phyloP scores from a whole-genome alignment of 306 rosid genomes.

The Argentina anserina region DNA sequence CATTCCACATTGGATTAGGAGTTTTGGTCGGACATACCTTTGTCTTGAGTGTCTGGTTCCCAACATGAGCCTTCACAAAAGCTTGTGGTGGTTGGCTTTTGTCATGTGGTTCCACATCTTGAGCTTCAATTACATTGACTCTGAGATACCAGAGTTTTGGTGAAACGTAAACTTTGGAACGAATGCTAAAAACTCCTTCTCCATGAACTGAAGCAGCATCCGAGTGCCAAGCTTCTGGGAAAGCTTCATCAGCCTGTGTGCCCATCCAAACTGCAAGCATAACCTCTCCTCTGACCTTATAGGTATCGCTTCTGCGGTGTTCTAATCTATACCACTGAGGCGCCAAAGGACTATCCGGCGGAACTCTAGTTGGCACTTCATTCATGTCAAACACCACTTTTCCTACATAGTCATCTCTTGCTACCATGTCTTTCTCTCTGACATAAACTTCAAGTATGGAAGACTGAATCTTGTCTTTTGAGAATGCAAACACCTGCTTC shows the following conservation, averaged over 20 bases:
- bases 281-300: slow-evolving; percentile 55
- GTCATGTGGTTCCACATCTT: slow-evolving; percentile 61
- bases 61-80: slow-evolving; percentile 63
- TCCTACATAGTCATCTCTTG: slow-evolving; percentile 67
- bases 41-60: slow-evolving; percentile 67
- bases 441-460: slow-evolving; percentile 57
- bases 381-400: slow-evolving; percentile 68
- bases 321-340: slow-evolving; percentile 80
- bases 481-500: slow-evolving; percentile 75
- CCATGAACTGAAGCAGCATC: slow-evolving; percentile 62
- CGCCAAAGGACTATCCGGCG: slow-evolving; percentile 84
- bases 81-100: slow-evolving; percentile 59
- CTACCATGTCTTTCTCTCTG: slow-evolving; percentile 53
- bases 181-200: slow-evolving; percentile 56
- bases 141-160: slow-evolving; percentile 81
- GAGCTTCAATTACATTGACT: slow-evolving; percentile 80
- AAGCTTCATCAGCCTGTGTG: slow-evolving; percentile 84
- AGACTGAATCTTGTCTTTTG: slow-evolving; percentile 73
- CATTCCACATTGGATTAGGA: slow-evolving; percentile 66
- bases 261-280: slow-evolving; percentile 96
- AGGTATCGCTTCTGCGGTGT: slow-evolving; percentile 31
- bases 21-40: slow-evolving; percentile 52
- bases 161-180: slow-evolving; percentile 79
- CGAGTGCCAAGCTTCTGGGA: slow-evolving; percentile 81
- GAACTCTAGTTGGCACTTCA: slow-evolving; percentile 83